Evolutionary conservation across 208 protist genomes (phyloP), one percentile per base, ranked within the genome.

Genomic region (Leishmania arabica): DNA sequence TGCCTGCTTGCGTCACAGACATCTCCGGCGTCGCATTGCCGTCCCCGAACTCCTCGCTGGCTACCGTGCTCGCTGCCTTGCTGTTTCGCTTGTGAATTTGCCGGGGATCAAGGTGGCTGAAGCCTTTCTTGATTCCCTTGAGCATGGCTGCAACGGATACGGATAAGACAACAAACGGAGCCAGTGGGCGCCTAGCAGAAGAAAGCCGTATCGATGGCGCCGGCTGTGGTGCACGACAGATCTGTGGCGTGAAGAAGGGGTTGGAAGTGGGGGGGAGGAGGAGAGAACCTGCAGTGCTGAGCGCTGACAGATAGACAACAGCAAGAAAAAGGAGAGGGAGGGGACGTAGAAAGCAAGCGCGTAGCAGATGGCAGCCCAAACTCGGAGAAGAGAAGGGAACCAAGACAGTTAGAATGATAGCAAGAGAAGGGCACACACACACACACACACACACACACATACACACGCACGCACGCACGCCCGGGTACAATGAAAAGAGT

Each of bases 81-180:
- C 71, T 40, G 6, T n/a, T 80, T 53, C 56, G 60, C 70, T 75
- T 51, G 54, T 70, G 76, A 31, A 74, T 71, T 37, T 40, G 45
- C 34, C 84, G 82, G 1, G 74, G 83, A 77, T 87, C 82, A 31
- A 86, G 54, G 64, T 84, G 82, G 37, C 65, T 77, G n/a, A 85
- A 17, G 2, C 77, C 79, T 13, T 54, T 83, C 64, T 75, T 79
- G 15, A 85, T 68, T 15, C 75, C 79, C 53, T 81, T 82, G 56
- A 85, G 31, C 77, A 85, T 82, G 42, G 21, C 45, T 11, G 45
- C 47, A 45, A 19, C 7, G 31, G 8, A 13, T 34, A 40, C n/a
- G 4, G 40, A 13, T n/a, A 2, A 37, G 19, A 75, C 62, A 53
- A 75, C 9, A 40, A 65, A 75, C 17, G 31, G 37, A 24, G 60